A percentile compares a stretch with the other conserved stretches of the same genome.
These are phyloP conservation scores for Penicillium decumbens DNA, from an alignment of 2,329 filamentous ascomycete species.

Conservation along the genomic window DNA sequence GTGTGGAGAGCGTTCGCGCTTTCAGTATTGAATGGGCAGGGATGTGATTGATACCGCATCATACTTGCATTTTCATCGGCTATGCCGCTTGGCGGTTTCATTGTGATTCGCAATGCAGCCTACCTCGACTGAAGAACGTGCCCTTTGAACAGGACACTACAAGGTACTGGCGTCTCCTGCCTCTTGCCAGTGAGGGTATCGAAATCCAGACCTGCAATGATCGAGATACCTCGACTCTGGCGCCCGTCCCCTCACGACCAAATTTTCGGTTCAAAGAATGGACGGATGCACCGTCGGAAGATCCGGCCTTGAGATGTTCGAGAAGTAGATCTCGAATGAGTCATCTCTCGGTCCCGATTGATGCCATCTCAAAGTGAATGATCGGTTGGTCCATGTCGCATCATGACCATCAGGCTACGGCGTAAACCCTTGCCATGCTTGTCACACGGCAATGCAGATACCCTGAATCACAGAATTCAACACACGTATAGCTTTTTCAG, in stretches of 20 bases:
- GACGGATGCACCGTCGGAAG: neutral
- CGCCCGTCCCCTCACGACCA: neutral
- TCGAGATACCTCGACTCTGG: neutral
- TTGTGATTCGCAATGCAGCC: neutral
- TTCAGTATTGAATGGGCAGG: slow-evolving; percentile 93
- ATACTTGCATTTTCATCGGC: neutral
- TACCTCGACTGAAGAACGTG: neutral
- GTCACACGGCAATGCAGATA: neutral
- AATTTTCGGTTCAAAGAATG: neutral
- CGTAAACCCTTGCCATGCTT: neutral
- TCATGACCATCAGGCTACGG: neutral
- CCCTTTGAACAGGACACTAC: neutral
- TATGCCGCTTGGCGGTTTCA: neutral
- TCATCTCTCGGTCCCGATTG: neutral
- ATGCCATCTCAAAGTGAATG: neutral
- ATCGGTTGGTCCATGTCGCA: neutral
- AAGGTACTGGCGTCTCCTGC: neutral
- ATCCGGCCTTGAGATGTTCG: neutral
- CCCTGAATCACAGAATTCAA: too few species aligned
- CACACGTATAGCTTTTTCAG: too few species aligned
- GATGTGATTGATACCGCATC: slow-evolving; percentile 57
- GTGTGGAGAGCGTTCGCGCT: slow-evolving; percentile 51
- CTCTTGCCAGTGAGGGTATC: neutral
- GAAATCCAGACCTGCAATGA: neutral
- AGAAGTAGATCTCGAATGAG: neutral